These are phyloP conservation scores for Schizophyllum amplum DNA, from an alignment of 1,284 basidiomycete species.

Conservation along the genomic window DNA sequence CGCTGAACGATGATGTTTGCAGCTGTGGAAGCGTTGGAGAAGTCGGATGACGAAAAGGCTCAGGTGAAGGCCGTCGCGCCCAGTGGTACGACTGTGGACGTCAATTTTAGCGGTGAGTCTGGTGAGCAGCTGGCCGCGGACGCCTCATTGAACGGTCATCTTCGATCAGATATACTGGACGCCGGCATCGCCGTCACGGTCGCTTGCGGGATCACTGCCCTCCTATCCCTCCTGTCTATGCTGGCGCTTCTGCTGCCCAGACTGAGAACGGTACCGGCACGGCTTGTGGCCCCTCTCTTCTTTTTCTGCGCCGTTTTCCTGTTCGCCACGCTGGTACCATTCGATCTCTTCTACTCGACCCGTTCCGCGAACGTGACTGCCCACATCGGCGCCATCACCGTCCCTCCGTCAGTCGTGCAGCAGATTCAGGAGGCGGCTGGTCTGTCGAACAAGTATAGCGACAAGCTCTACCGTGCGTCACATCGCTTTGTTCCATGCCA, in stretches of 20 bases:
- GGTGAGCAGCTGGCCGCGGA: background rate
- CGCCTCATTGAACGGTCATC: background rate
- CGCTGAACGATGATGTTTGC: background rate
- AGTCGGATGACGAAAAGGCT: constrained; percentile 14
- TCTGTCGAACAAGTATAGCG: constrained; percentile 35
- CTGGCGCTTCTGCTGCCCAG: background rate
- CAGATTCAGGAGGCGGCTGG: constrained; percentile 30
- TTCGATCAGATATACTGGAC: constrained; percentile 32
- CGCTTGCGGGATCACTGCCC: constrained; percentile 31
- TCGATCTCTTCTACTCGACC: constrained; percentile 43
- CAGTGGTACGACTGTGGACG: constrained; percentile 20
- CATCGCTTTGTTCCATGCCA: background rate
- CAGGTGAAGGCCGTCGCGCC: constrained; percentile 22
- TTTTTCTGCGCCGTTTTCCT: constrained; percentile 41
- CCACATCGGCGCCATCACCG: constrained; percentile 24
- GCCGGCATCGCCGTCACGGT: constrained; percentile 39
- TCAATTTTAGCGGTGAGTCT: constrained; percentile 25
- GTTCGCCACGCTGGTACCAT: constrained; percentile 44
- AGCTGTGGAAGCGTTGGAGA: background rate
- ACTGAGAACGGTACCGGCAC: background rate
- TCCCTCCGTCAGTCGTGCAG: constrained; percentile 34
- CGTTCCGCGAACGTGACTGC: constrained; percentile 38
- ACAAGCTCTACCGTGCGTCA: constrained; percentile 39
- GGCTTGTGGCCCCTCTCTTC: constrained; percentile 16
- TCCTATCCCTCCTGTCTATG: constrained; percentile 28